Conservation (phyloP, 2,329 filamentous ascomycete genomes). For the Xylariomycetidae sp. region DNA sequence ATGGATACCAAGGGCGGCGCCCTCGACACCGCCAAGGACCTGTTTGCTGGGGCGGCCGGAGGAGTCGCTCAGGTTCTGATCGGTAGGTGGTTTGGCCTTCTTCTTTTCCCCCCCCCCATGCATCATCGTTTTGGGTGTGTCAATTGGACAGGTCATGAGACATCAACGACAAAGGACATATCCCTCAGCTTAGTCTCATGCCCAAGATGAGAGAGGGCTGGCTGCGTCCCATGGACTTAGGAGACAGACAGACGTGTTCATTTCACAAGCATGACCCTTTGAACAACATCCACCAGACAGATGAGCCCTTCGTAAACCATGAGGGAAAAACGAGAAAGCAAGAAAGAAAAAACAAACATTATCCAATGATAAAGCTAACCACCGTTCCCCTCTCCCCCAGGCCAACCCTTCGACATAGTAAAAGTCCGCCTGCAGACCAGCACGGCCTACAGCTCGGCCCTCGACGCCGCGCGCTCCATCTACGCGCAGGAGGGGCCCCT, state of each 20-base stretch:
- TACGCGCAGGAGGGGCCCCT: conserved; percentile 80
- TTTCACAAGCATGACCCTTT: no score
- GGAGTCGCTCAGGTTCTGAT: conserved; percentile 92
- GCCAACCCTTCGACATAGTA: conserved; percentile 82
- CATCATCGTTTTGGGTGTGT: background rate
- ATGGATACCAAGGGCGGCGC: conserved; percentile 29
- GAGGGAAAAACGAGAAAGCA: conserved; percentile 4
- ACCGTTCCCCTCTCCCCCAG: conserved; percentile 30
- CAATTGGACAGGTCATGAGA: no score
- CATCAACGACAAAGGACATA: no score
- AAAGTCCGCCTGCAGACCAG: conserved; percentile 96
- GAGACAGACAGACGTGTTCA: no score
- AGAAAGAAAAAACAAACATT: conserved; percentile 1
- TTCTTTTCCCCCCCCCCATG: conserved; percentile 4
- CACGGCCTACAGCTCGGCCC: conserved; percentile 71
- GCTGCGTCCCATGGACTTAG: no score
- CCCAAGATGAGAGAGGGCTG: no score
- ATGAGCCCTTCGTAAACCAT: no score
- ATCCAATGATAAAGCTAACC: conserved; percentile 11
- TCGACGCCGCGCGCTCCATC: conserved; percentile 78
- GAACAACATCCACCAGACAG: no score
- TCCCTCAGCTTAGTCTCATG: no score
- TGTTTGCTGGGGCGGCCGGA: conserved; percentile 85
- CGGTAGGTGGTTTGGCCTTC: conserved; percentile 53
- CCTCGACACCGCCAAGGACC: conserved; percentile 73